Evolutionary conservation across 106 monocot species (phyloP).

Genomic region (Acorus calamus): DNA sequence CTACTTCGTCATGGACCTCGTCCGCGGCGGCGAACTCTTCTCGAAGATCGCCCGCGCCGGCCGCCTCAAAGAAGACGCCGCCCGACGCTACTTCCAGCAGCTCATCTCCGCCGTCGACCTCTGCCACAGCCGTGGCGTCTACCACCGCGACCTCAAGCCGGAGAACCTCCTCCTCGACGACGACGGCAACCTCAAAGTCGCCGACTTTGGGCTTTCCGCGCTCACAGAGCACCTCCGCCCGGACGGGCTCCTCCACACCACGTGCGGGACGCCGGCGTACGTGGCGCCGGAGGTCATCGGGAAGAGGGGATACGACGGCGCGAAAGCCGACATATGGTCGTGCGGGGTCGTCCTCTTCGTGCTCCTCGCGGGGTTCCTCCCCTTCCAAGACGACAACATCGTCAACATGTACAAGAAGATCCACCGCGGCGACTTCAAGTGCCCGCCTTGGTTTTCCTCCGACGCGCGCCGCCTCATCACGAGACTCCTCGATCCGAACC

Average conservation of each 20-base stretch:
- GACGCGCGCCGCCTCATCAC: constrained; percentile 39
- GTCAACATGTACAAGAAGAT: constrained; percentile 53
- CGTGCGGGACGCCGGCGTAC: constrained; percentile 38
- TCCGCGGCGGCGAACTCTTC: constrained; percentile 38
- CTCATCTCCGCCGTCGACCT: constrained; percentile 10
- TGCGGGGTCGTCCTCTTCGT: constrained; percentile 36
- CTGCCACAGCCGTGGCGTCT: not conserved
- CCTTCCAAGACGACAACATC: constrained; percentile 39
- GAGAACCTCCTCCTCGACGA: constrained; percentile 10
- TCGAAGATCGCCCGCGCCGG: constrained; percentile 12
- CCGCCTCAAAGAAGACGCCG: constrained; percentile 15
- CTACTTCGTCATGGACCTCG: constrained; percentile 36
- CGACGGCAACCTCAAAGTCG: not conserved
- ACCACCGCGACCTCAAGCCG: not conserved
- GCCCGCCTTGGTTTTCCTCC: constrained; percentile 56
- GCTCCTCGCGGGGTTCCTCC: constrained; percentile 29
- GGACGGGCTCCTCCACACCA: constrained; percentile 36
- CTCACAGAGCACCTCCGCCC: constrained; percentile 22
- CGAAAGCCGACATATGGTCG: constrained; percentile 28
- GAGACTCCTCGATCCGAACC: constrained; percentile 44
- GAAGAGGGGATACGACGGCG: constrained; percentile 27
- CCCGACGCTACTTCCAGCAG: constrained; percentile 8
- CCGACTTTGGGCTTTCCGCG: constrained; percentile 14
- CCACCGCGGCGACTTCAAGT: constrained; percentile 41
- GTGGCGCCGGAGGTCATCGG: constrained; percentile 37